These are phyloP conservation scores for Scedosporium apiospermum DNA, from an alignment of 2,329 filamentous ascomycete genomes.

Conservation along the genomic window DNA sequence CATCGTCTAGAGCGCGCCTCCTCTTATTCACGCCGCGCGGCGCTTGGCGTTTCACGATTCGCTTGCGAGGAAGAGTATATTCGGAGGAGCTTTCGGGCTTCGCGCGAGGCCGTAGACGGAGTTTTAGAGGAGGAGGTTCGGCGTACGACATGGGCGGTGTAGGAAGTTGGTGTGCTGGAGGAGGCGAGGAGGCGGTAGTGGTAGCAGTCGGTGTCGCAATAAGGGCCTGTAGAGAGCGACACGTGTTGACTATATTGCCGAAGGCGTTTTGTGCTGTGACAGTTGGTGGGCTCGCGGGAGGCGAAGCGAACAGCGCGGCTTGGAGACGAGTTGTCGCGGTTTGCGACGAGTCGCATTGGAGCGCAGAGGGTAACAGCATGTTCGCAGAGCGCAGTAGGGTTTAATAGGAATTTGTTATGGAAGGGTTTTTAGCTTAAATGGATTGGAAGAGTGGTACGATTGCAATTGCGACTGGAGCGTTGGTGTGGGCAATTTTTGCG, in stretches of 20 bases:
- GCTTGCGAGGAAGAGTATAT: slow-evolving; percentile 15
- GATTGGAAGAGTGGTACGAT: not conserved
- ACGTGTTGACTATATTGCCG: slow-evolving; percentile 45
- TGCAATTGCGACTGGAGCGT: not conserved
- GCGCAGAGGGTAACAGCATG: slow-evolving; percentile 51
- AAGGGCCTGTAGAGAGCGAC: slow-evolving; percentile 52
- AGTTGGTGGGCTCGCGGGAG: slow-evolving; percentile 46
- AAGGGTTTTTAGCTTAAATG: too few species aligned
- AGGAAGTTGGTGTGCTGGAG: slow-evolving; percentile 8
- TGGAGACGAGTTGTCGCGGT: slow-evolving; percentile 27
- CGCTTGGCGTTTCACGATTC: slow-evolving; percentile 14
- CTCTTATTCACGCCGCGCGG: slow-evolving; percentile 7
- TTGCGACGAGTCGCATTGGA: slow-evolving; percentile 47
- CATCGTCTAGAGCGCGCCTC: slow-evolving; percentile 1
- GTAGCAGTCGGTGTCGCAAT: slow-evolving; percentile 26
- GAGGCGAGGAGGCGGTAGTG: slow-evolving; percentile 13
- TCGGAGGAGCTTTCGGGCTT: slow-evolving; percentile 34
- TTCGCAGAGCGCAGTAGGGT: slow-evolving; percentile 10
- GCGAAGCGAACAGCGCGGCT: slow-evolving; percentile 39
- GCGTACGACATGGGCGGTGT: slow-evolving; percentile 1
- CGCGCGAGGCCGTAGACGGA: slow-evolving; percentile 19
- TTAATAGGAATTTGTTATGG: not conserved
- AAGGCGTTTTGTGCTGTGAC: slow-evolving; percentile 18
- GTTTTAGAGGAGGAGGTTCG: slow-evolving; percentile 39
- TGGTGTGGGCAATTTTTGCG: not conserved